Evolutionary conservation across 2,329 filamentous ascomycete genomes (phyloP).

Genomic region (Fusarium odoratissimum): DNA sequence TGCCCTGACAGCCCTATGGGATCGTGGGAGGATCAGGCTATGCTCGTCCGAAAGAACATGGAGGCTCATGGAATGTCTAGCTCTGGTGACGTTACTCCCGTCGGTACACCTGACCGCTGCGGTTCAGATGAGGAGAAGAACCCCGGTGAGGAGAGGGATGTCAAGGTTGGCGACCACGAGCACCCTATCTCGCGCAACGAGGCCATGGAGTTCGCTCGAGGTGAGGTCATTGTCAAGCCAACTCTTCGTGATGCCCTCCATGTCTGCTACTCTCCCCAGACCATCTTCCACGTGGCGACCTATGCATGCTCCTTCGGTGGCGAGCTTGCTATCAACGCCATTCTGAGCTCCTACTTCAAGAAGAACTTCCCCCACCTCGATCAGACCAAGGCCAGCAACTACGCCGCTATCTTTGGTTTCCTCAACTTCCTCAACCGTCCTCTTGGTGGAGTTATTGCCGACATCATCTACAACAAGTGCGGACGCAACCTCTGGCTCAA

Average conservation of each 20-base stretch:
- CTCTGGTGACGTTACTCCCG: slow-evolving; percentile 61
- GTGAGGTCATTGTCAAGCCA: slow-evolving; percentile 67
- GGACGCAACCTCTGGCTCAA: slow-evolving; percentile 52
- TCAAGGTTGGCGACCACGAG: slow-evolving; percentile 56
- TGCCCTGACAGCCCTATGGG: slow-evolving; percentile 87
- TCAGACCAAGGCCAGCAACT: slow-evolving; percentile 67
- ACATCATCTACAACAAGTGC: slow-evolving; percentile 59
- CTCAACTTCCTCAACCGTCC: slow-evolving; percentile 77
- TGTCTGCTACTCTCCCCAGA: slow-evolving; percentile 65
- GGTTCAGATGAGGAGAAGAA: slow-evolving; percentile 50
- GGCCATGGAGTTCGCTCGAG: slow-evolving; percentile 65
- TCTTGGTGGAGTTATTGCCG: slow-evolving; percentile 69
- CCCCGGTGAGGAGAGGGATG: slow-evolving; percentile 51
- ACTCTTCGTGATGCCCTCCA: slow-evolving; percentile 60
- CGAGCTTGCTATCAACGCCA: slow-evolving; percentile 71
- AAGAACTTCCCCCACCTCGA: slow-evolving; percentile 68
- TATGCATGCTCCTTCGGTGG: slow-evolving; percentile 73
- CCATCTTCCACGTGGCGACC: slow-evolving; percentile 64
- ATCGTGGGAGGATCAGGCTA: slow-evolving; percentile 79
- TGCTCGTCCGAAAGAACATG: slow-evolving; percentile 66
- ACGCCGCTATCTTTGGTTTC: slow-evolving; percentile 80
- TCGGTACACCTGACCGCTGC: slow-evolving; percentile 57
- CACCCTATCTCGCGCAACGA: slow-evolving; percentile 61
- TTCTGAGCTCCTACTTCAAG: slow-evolving; percentile 69
- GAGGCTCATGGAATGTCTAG: slow-evolving; percentile 56